phyloP scores from a whole-genome alignment of 257 asterid genomes.

The Solanum neorickii region DNA sequence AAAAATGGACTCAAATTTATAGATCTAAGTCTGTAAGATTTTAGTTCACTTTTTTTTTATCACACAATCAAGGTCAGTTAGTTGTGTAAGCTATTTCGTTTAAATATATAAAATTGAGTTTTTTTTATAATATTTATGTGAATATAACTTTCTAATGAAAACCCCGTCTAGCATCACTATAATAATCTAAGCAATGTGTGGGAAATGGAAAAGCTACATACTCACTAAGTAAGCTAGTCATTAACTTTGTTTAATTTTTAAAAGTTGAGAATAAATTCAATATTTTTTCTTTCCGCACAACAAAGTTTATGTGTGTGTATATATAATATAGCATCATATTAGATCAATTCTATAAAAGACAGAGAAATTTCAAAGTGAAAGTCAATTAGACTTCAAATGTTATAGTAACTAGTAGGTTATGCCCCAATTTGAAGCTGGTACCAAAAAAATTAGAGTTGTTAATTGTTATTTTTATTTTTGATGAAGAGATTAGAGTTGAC shows the following conservation, averaged over 20 bases:
- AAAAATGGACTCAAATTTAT: not conserved
- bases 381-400: not conserved
- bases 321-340: too few relatives aligned
- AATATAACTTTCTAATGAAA: not conserved
- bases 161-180: not conserved
- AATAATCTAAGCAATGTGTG: not conserved
- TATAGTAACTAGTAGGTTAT: not conserved
- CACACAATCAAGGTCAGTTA: not conserved
- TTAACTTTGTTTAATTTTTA: not conserved
- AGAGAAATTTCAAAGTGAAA: not conserved
- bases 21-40: not conserved
- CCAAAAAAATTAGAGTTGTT: not conserved
- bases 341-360: not conserved
- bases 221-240: not conserved
- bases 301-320: too few relatives aligned
- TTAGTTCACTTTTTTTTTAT: not conserved
- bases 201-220: not conserved
- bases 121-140: rapidly evolving
- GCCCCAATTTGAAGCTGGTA: not conserved
- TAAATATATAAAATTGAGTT: not conserved
- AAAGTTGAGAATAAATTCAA: too few relatives aligned
- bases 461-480: too few relatives aligned
- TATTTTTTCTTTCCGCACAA: too few relatives aligned
- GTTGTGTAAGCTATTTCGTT: not conserved
- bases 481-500: not conserved